phyloP scores from a whole-genome alignment of 306 rosid genomes.

The Citrullus mucosospermus region DNA sequence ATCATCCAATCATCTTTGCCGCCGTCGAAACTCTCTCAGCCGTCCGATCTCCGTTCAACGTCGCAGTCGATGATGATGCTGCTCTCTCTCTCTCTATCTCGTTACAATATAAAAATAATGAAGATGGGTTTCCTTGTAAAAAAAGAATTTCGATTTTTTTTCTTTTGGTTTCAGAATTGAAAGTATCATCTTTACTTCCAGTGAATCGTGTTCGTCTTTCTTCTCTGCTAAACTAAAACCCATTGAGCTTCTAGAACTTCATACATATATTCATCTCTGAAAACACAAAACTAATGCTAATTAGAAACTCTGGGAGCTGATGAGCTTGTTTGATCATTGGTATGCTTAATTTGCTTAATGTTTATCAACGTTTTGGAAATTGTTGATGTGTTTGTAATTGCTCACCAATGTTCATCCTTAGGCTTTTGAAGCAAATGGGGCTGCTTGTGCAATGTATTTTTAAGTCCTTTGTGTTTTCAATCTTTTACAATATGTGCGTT shows the following conservation, averaged over 20 bases:
- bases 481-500: neutral
- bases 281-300: neutral
- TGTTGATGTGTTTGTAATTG: neutral
- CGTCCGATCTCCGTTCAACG: neutral
- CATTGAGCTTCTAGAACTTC: neutral
- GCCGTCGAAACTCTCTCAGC: neutral
- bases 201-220: neutral
- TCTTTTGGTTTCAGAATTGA: neutral
- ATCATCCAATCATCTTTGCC: neutral
- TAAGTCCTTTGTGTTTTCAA: neutral
- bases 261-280: neutral
- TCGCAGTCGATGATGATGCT: neutral
- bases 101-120: neutral
- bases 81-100: neutral
- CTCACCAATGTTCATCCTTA: neutral
- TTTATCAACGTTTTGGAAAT: neutral
- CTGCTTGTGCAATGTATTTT: neutral
- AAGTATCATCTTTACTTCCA: neutral
- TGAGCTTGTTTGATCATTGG: neutral
- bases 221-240: neutral
- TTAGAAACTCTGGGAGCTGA: neutral
- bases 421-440: neutral
- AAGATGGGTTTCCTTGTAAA: neutral
- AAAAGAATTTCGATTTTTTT: neutral
- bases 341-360: neutral